These are phyloP conservation scores for Limonium bicolor DNA, from an alignment of 148 eudicot genomes.

Conservation along the genomic window DNA sequence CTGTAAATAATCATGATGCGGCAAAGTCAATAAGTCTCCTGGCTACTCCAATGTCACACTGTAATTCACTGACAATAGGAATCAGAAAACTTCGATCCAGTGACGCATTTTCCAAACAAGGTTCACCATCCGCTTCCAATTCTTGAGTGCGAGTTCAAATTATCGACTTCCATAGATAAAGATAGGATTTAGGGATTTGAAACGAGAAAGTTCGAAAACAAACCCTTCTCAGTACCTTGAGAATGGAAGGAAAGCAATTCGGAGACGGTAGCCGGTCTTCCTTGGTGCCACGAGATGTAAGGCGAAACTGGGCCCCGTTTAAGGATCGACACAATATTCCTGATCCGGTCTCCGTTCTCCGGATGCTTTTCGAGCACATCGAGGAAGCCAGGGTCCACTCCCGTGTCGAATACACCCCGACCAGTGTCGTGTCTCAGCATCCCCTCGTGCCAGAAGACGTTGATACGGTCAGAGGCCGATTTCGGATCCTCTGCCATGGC, in stretches of 20 bases:
- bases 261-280: conserved; percentile 40
- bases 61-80: too few species aligned
- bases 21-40: too few species aligned
- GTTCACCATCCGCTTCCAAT: too few species aligned
- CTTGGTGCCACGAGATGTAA: conserved; percentile 56
- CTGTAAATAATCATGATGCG: conserved; percentile 31
- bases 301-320: conserved; percentile 72
- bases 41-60: too few species aligned
- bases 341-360: conserved; percentile 59
- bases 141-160: too few species aligned
- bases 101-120: too few species aligned
- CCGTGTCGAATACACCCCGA: conserved; percentile 59
- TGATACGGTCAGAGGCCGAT: conserved; percentile 9
- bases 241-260: conserved; percentile 67
- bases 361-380: conserved; percentile 86
- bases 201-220: too few species aligned
- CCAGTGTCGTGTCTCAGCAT: conserved; percentile 69
- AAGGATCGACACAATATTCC: conserved; percentile 78
- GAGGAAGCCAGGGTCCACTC: conserved; percentile 67
- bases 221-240: conserved; percentile 42
- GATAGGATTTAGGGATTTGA: too few species aligned
- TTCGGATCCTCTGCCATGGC: conserved; percentile 2
- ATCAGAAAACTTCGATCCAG: too few species aligned
- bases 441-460: conserved; percentile 85
- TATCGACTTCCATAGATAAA: too few species aligned